These are phyloP conservation scores for Colletotrichum tofieldiae DNA, from an alignment of 2,329 filamentous ascomycete genomes.

Conservation along the genomic window DNA sequence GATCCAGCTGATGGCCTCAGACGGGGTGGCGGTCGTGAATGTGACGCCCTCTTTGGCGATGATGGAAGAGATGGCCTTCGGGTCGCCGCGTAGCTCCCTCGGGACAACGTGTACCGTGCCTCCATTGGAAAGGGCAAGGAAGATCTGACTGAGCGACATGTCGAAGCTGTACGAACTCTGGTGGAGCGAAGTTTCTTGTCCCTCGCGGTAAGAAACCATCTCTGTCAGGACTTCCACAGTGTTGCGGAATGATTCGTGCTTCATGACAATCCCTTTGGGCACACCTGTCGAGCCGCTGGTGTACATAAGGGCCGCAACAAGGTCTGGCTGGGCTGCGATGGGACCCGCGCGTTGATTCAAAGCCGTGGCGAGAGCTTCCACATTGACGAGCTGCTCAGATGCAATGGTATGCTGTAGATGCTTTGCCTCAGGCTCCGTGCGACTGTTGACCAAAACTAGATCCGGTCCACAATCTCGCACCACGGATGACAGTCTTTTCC, in stretches of 20 bases:
- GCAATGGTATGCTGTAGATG: background rate
- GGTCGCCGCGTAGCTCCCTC: conserved; percentile 50
- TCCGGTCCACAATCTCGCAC: conserved; percentile 49
- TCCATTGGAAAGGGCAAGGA: conserved; percentile 54
- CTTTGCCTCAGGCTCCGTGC: conserved; percentile 18
- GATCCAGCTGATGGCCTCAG: conserved; percentile 56
- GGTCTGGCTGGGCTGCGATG: background rate
- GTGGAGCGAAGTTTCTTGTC: conserved; percentile 53
- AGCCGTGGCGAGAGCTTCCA: background rate
- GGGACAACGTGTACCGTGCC: conserved; percentile 56
- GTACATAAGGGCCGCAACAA: conserved; percentile 51
- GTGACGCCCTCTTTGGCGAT: conserved; percentile 56
- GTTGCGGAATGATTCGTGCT: conserved; percentile 50
- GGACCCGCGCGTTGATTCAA: background rate
- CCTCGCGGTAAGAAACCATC: conserved; percentile 36
- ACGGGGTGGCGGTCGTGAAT: conserved; percentile 57
- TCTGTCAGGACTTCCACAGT: conserved; percentile 39
- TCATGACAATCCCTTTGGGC: conserved; percentile 60
- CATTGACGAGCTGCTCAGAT: background rate
- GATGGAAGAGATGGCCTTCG: conserved; percentile 52
- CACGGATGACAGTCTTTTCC: conserved; percentile 51
- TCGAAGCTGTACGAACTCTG: conserved; percentile 60
- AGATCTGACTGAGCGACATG: conserved; percentile 56
- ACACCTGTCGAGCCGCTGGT: conserved; percentile 51
- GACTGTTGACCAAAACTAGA: conserved; percentile 44